A percentile compares a stretch with the other conserved stretches of the same genome.
Conservation (phyloP, 108 stramenopile genomes). For the Discostella pseudostelligera region DNA sequence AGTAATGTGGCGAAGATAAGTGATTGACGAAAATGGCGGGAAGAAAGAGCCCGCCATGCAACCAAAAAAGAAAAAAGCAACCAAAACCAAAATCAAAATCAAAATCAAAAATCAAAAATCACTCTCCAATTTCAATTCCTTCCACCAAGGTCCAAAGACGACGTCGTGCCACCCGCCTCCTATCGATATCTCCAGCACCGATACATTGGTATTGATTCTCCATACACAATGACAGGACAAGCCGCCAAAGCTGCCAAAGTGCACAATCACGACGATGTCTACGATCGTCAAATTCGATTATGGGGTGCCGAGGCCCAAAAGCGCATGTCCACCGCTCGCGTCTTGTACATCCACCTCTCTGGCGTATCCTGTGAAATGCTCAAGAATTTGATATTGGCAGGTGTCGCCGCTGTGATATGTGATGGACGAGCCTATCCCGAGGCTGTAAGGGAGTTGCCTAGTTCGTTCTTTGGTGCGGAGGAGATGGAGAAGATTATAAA, state of each 20-base stretch:
- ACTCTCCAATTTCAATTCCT: too few species aligned
- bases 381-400: constrained; percentile 94
- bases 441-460: constrained; percentile 49
- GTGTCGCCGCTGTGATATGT: constrained; percentile 80
- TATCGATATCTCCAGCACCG: too few species aligned
- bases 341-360: constrained; percentile 89
- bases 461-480: constrained; percentile 46
- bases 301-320: constrained; percentile 96
- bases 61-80: too few species aligned
- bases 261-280: constrained; percentile 74
- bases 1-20: too few species aligned
- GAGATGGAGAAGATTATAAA: constrained; percentile 40
- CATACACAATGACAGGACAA: background rate
- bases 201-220: too few species aligned
- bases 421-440: constrained; percentile 71
- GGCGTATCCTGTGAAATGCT: constrained; percentile 82
- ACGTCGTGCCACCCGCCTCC: too few species aligned
- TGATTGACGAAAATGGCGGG: too few species aligned
- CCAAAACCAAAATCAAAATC: too few species aligned
- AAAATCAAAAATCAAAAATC: background rate
- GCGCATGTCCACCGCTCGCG: constrained; percentile 84
- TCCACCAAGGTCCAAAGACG: background rate
- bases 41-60: too few species aligned
- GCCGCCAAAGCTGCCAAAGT: constrained; percentile 7
- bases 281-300: constrained; percentile 95